These are phyloP conservation scores for Yamadazyma paraphyllophila DNA, from an alignment of 805 yeast species.

Conservation along the genomic window DNA sequence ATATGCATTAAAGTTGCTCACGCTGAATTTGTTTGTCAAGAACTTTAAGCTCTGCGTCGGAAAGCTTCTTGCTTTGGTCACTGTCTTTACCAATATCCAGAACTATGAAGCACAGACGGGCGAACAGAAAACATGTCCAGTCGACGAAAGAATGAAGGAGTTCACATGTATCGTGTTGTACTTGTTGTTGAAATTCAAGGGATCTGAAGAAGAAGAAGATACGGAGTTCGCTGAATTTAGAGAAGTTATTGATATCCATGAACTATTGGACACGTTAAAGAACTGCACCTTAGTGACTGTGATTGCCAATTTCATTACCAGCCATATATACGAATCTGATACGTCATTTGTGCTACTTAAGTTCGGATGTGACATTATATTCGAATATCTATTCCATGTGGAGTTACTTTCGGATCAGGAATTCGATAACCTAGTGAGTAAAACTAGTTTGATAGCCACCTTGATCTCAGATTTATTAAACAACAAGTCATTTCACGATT, in stretches of 20 bases:
- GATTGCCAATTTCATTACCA: conserved; percentile 28
- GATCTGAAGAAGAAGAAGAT: conserved; percentile 21
- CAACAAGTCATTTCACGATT: conserved; percentile 28
- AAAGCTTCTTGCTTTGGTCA: conserved; percentile 33
- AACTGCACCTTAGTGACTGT: conserved; percentile 27
- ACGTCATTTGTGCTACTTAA: conserved; percentile 33
- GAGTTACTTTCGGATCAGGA: conserved; percentile 36
- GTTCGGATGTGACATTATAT: conserved; percentile 39
- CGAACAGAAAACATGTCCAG: not conserved
- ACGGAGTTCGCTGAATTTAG: conserved; percentile 14
- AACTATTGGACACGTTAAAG: conserved; percentile 20
- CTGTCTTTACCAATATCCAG: conserved; percentile 22
- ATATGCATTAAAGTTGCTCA: conserved; percentile 33
- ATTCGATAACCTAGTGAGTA: conserved; percentile 25
- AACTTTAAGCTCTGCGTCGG: conserved; percentile 37
- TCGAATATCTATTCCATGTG: conserved; percentile 38
- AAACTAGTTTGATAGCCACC: conserved; percentile 27
- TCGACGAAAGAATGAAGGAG: conserved; percentile 25
- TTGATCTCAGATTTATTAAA: conserved; percentile 29
- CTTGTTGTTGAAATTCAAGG: conserved; percentile 32
- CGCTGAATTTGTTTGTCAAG: conserved; percentile 38
- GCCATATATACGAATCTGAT: conserved; percentile 21
- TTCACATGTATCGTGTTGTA: conserved; percentile 34
- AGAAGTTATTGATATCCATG: conserved; percentile 14
- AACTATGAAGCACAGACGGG: conserved; percentile 4